Conservation (phyloP, 2,329 filamentous ascomycete species). For the Sclerotinia spermophila region DNA sequence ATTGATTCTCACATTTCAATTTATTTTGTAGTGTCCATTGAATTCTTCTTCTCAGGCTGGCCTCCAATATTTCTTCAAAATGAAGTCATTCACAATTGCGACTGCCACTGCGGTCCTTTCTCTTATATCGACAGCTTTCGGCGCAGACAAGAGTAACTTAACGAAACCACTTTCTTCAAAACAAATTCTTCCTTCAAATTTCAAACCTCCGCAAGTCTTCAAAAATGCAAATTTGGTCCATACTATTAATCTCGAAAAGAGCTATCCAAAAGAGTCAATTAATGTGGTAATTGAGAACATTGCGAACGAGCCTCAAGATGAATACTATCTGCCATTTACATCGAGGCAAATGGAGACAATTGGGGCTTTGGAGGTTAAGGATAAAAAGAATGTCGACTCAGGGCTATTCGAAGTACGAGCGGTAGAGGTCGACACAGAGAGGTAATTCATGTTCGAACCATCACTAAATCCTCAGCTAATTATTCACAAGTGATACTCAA, state of each 20-base stretch:
- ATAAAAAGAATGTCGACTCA: slow-evolving; percentile 74
- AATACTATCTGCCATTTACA: slow-evolving; percentile 90
- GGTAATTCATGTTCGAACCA: slow-evolving; percentile 39
- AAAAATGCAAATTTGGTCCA: slow-evolving; percentile 91
- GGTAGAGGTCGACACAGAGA: slow-evolving; percentile 61
- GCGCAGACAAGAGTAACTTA: slow-evolving; percentile 32
- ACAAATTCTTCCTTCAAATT: slow-evolving; percentile 58
- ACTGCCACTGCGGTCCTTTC: slow-evolving; percentile 58
- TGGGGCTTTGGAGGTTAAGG: slow-evolving; percentile 85
- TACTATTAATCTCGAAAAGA: slow-evolving; percentile 88
- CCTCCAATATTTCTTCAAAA: slow-evolving; percentile 27
- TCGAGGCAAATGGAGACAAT: slow-evolving; percentile 69
- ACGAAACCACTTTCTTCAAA: slow-evolving; percentile 49
- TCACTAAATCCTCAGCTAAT: slow-evolving; percentile 29
- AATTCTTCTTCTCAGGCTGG: background rate
- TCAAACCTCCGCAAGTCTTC: slow-evolving; percentile 86
- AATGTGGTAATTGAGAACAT: slow-evolving; percentile 94
- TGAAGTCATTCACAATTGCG: slow-evolving; percentile 44
- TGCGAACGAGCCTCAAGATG: slow-evolving; percentile 70
- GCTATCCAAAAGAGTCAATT: slow-evolving; percentile 82
- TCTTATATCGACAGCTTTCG: slow-evolving; percentile 40
- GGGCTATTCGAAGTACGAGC: slow-evolving; percentile 66
- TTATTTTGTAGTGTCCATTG: background rate
- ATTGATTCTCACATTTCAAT: background rate
- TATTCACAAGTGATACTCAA: slow-evolving; percentile 57